A percentile compares a stretch with the other conserved stretches of the same genome.
Evolutionary conservation across 306 rosid genomes (phyloP).

Genomic region (peach (Prunus persica)): DNA sequence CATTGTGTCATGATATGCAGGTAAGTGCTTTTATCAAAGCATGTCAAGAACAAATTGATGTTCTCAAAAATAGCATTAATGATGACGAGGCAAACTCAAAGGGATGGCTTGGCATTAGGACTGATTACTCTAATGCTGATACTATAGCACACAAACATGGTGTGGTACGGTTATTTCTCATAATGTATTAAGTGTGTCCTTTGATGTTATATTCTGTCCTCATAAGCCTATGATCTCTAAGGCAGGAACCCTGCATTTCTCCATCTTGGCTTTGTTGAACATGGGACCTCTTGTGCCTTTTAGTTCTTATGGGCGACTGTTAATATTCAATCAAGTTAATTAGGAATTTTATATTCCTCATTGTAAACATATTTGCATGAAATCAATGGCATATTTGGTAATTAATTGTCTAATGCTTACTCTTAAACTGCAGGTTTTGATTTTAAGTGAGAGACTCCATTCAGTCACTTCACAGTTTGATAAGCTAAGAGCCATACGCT

Average conservation of each 20-base stretch:
- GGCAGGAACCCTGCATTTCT: not conserved
- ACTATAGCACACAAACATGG: constrained; percentile 96
- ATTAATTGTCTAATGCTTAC: constrained; percentile 15
- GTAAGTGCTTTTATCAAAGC: constrained; percentile 86
- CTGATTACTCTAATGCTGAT: constrained; percentile 68
- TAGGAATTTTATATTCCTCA: not conserved
- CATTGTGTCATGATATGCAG: constrained; percentile 42
- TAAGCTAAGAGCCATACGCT: constrained; percentile 90
- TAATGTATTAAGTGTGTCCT: not conserved
- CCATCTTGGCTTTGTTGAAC: not conserved
- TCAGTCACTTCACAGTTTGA: constrained; percentile 82
- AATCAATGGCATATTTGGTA: constrained; percentile 7
- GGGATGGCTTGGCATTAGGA: constrained; percentile 77
- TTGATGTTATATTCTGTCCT: not conserved
- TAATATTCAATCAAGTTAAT: not conserved
- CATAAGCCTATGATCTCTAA: not conserved
- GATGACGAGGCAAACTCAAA: constrained; percentile 65
- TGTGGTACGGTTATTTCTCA: constrained; percentile 62
- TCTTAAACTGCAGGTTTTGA: constrained; percentile 56
- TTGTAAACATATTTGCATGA: not conserved
- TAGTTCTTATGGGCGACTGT: not conserved
- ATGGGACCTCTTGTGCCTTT: not conserved
- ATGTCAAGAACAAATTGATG: constrained; percentile 87
- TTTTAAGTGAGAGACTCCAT: constrained; percentile 90
- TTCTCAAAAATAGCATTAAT: constrained; percentile 75